Conservation (phyloP, 768 basidiomycete species). For the Leccinellum rugosiceps region DNA sequence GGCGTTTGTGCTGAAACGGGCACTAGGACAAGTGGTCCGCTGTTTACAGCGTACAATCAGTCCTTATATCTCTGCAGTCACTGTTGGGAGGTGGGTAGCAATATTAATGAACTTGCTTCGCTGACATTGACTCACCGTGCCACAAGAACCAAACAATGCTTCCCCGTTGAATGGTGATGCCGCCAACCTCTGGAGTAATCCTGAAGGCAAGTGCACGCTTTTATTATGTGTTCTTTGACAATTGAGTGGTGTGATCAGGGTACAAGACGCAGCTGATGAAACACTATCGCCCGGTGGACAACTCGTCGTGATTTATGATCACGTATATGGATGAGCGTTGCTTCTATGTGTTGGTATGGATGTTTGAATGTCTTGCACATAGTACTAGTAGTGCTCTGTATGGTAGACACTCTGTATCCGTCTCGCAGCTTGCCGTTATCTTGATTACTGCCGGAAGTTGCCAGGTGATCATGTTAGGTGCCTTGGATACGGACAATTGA, state of each 20-base stretch:
- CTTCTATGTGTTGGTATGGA: not conserved
- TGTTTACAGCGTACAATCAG: slow-evolving; percentile 88
- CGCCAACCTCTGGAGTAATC: slow-evolving; percentile 71
- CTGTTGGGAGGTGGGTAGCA: slow-evolving; percentile 72
- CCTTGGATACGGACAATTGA: not conserved
- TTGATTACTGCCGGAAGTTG: not conserved
- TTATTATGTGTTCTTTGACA: not conserved
- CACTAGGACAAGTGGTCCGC: slow-evolving; percentile 89
- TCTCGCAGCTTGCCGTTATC: not conserved
- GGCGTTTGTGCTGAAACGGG: slow-evolving; percentile 6
- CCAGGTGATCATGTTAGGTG: not conserved
- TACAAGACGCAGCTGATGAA: slow-evolving; percentile 72
- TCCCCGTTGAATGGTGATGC: slow-evolving; percentile 89
- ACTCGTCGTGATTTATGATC: slow-evolving; percentile 26
- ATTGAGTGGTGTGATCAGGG: slow-evolving; percentile 36
- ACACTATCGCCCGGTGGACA: slow-evolving; percentile 59
- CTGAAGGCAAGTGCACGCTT: slow-evolving; percentile 47
- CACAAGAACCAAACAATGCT: slow-evolving; percentile 85
- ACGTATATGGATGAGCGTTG: not conserved
- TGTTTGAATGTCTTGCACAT: not conserved
- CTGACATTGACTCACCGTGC: not conserved
- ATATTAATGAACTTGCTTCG: not conserved
- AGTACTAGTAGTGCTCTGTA: not conserved
- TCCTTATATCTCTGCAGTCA: slow-evolving; percentile 83
- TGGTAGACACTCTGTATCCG: not conserved